Base-by-base conservation (phyloP, 2,329 filamentous ascomycete species). In the Hymenoscyphus occultus region DNA sequence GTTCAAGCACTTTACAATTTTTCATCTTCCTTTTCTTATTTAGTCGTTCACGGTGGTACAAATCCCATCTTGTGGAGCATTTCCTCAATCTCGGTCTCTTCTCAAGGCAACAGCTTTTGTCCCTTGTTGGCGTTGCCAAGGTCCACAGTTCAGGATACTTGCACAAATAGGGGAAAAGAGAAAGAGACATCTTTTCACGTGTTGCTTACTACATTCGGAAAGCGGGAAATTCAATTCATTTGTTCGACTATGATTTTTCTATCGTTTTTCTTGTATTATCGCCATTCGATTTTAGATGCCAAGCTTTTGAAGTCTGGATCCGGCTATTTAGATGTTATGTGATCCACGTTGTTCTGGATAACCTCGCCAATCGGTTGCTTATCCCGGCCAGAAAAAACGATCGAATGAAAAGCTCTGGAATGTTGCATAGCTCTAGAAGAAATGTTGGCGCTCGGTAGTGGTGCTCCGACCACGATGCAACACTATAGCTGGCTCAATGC, bases 341-440 rank as follows among this genome's bases (percentile, higher is more conserved):
- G 19, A 51, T 39, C 32, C 42, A 61, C 40, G 28, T 48, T 51
- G n/a, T 42, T 51, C 32, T 54, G 40, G 13, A 31, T 56, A 6
- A 57, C 32, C 60, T 56, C 39, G 51, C 60, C 60, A 62, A 62
- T 62, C 60, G 60, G 60, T 22, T 62, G n/a, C 19, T 45, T 14
- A 54, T 22, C 45, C 60, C 3, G 12, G 60, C 35, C 28, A 42
- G 13, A 39, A 39, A 16, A 54, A n/a, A 6, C 35, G 6, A 28
- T 28, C 48, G 22, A 5, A 28, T 28, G 7, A 28, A 54, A 22
- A 22, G n/a, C 22, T 28, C 48, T 22, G 22, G 10, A 54, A 14
- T 54, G 48, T 22, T 19, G 22, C 19, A 54, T 28, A 28, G 12
- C 19, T 54, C 48, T 10, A 54, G 39, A 39, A 31, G 16, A 39